Percentiles rank a stretch among this genome's conserved stretches.
Conservation (phyloP, 768 basidiomycete genomes). For the Boletus sp. region DNA sequence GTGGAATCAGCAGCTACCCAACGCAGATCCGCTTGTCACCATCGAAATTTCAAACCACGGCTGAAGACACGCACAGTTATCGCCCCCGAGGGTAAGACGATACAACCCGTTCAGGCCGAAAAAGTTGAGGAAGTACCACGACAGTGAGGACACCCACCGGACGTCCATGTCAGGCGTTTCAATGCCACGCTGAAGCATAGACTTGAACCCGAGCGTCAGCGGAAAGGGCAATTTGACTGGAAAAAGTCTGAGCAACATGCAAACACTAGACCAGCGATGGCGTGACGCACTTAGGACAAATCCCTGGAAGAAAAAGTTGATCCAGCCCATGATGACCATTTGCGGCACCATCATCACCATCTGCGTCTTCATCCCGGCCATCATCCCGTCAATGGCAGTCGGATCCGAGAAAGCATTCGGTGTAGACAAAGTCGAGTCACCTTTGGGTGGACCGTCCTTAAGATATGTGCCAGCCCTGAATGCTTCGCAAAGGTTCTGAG, state of each 20-base stretch:
- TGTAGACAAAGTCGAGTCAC: conserved; percentile 54
- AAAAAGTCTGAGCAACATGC: neutral
- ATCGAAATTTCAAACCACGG: conserved; percentile 10
- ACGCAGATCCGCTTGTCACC: conserved; percentile 12
- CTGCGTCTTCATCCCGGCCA: conserved; percentile 98
- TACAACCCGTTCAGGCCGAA: conserved; percentile 97
- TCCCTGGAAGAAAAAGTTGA: conserved; percentile 99
- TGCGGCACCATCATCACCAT: conserved; percentile 99
- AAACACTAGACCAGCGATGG: conserved; percentile 17
- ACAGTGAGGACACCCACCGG: conserved; percentile 96
- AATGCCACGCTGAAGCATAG: conserved; percentile 95
- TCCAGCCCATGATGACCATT: conserved; percentile 99
- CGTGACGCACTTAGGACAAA: conserved; percentile 91
- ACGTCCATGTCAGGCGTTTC: conserved; percentile 97
- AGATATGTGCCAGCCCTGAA: conserved; percentile 78
- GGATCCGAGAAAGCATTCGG: conserved; percentile 88
- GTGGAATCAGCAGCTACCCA: conserved; percentile 72
- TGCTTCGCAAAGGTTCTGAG: conserved; percentile 66
- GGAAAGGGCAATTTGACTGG: conserved; percentile 96
- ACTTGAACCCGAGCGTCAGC: conserved; percentile 93
- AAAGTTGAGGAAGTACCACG: conserved; percentile 99
- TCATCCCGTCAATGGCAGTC: conserved; percentile 94
- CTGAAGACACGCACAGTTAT: conserved; percentile 63
- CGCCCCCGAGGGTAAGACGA: conserved; percentile 85
- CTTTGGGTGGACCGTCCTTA: conserved; percentile 75